A percentile compares a stretch with the other conserved stretches of the same genome.
Evolutionary conservation across 176 grass and related monocot species (phyloP).

Genomic region (Triticum timopheevii): DNA sequence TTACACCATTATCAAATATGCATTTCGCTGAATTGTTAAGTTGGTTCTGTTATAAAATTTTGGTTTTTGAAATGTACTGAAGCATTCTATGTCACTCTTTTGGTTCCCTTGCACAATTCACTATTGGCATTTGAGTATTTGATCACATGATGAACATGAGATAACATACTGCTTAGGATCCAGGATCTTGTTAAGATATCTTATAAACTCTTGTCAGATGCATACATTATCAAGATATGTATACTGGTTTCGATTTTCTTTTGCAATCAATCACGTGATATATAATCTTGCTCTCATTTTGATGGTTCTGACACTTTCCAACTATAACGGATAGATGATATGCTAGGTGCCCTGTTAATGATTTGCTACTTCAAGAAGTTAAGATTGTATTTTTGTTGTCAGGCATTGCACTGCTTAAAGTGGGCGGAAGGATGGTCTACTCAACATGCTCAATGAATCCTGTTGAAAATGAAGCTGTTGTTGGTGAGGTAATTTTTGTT

Average conservation of each 20-base stretch:
- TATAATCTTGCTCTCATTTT: slow-evolving; percentile 15
- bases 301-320: not conserved
- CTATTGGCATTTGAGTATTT: slow-evolving; percentile 5
- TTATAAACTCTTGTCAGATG: slow-evolving; percentile 14
- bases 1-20: slow-evolving; percentile 21
- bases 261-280: not conserved
- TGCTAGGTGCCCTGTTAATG: not conserved
- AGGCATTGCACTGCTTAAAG: slow-evolving; percentile 90
- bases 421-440: slow-evolving; percentile 90
- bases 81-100: slow-evolving; percentile 3
- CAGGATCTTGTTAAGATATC: not conserved
- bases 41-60: not conserved
- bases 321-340: slow-evolving; percentile 1
- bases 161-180: slow-evolving; percentile 2
- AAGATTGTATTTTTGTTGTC: slow-evolving; percentile 18
- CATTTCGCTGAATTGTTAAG: slow-evolving; percentile 1
- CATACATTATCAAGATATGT: not conserved
- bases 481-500: slow-evolving; percentile 66
- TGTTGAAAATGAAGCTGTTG: slow-evolving; percentile 97
- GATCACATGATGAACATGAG: not conserved
- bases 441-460: slow-evolving; percentile 99
- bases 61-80: not conserved
- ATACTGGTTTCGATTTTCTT: slow-evolving; percentile 4
- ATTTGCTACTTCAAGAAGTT: not conserved
- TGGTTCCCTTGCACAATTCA: slow-evolving; percentile 2